phyloP scores from a whole-genome alignment of 768 basidiomycete genomes.

The Podaxis mareebaensis region DNA sequence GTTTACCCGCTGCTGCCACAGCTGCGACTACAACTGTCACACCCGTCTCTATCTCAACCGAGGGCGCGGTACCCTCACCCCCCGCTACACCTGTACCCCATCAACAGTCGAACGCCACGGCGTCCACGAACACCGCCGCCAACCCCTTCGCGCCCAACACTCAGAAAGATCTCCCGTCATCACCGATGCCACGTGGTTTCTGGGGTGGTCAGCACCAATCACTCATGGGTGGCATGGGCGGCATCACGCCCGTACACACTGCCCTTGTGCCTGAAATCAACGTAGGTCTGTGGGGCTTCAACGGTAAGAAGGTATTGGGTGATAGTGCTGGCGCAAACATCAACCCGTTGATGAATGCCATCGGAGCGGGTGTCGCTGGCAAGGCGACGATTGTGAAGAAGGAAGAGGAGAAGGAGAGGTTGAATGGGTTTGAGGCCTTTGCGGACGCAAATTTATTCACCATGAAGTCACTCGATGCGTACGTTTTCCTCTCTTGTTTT shows the following conservation, averaged over 20 bases:
- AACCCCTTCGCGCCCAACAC: constrained; percentile 63
- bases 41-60: background rate
- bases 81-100: background rate
- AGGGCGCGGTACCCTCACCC: constrained; percentile 9
- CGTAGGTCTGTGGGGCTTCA: constrained; percentile 16
- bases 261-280: constrained; percentile 74
- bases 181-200: constrained; percentile 52
- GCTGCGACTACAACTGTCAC: constrained; percentile 14
- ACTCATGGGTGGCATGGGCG: constrained; percentile 43
- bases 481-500: constrained; percentile 32
- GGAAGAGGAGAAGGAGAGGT: constrained; percentile 17
- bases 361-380: constrained; percentile 43
- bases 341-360: constrained; percentile 52
- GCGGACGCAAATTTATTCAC: constrained; percentile 82
- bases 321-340: constrained; percentile 50
- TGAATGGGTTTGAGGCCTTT: constrained; percentile 71
- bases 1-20: constrained; percentile 36
- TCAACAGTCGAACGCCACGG: constrained; percentile 12
- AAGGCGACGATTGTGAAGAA: constrained; percentile 16
- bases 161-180: constrained; percentile 73
- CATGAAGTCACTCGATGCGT: constrained; percentile 83
- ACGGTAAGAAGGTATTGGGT: constrained; percentile 6
- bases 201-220: constrained; percentile 65
- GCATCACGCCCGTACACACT: constrained; percentile 83
- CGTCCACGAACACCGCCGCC: constrained; percentile 15